These are phyloP conservation scores for Capsicum chinense DNA, from an alignment of 257 asterid species.

Conservation along the genomic window DNA sequence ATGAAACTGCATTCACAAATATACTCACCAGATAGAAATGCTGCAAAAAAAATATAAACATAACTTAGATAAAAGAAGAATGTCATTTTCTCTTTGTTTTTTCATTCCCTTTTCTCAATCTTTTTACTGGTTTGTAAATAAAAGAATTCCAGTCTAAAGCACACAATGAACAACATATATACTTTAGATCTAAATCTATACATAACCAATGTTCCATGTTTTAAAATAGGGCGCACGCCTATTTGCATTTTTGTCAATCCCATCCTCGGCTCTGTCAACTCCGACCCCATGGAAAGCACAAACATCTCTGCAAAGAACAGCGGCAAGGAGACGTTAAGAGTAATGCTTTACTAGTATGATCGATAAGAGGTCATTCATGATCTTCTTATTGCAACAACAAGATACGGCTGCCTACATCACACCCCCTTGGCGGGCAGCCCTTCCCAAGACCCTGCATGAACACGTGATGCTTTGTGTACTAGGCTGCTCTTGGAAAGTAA, in stretches of 20 bases:
- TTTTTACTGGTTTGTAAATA: not conserved
- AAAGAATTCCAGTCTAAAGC: constrained; percentile 13
- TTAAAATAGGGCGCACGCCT: constrained; percentile 34
- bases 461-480: not conserved
- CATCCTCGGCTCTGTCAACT: constrained; percentile 34
- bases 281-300: constrained; percentile 62
- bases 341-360: not conserved
- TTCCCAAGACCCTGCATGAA: not conserved
- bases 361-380: not conserved
- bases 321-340: not conserved
- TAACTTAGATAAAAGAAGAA: constrained; percentile 9
- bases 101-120: not conserved
- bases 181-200: constrained; percentile 17
- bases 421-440: not conserved
- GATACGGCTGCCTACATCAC: not conserved
- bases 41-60: not conserved
- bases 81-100: constrained; percentile 14
- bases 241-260: not conserved
- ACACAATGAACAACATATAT: constrained; percentile 27
- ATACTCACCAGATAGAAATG: not conserved
- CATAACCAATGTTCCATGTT: constrained; percentile 20
- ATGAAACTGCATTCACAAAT: constrained; percentile 1
- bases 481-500: not conserved
- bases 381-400: not conserved
- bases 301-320: constrained; percentile 50